Evolutionary conservation across 345 rosid genomes (phyloP).

Genomic region (Eucalyptus viminalis): DNA sequence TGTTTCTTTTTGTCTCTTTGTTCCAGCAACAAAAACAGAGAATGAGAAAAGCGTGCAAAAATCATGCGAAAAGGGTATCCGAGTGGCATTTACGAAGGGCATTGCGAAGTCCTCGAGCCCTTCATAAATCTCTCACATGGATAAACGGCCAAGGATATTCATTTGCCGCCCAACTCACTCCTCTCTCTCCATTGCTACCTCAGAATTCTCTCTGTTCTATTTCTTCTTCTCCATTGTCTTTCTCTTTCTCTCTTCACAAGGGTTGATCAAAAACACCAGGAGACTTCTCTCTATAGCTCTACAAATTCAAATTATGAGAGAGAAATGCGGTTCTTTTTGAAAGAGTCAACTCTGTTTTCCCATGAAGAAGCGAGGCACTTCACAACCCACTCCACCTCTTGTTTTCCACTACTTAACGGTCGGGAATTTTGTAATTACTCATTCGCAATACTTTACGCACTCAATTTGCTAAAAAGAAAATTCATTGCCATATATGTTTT

Average conservation of each 20-base stretch:
- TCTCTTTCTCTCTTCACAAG: not conserved
- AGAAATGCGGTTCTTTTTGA: not conserved
- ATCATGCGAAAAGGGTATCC: not conserved
- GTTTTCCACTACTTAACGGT: rapidly evolving
- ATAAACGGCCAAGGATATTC: not conserved
- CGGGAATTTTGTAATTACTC: no score
- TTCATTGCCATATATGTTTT: no score
- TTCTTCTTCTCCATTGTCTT: not conserved
- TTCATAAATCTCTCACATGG: not conserved
- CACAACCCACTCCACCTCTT: not conserved
- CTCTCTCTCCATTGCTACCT: not conserved
- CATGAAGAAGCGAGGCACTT: not conserved
- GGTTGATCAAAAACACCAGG: not conserved
- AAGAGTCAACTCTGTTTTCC: not conserved
- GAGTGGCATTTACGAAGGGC: not conserved
- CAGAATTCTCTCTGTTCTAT: not conserved
- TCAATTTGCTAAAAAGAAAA: no score
- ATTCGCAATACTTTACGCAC: no score
- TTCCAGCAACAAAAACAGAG: rapidly evolving
- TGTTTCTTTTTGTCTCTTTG: no score
- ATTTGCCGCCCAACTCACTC: not conserved
- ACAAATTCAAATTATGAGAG: not conserved
- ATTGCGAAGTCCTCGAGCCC: not conserved
- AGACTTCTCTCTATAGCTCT: not conserved
- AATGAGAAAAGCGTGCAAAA: no score